Evolutionary conservation across 164 flowering plant species (phyloP).

Genomic region (Tinospora cordifolia): DNA sequence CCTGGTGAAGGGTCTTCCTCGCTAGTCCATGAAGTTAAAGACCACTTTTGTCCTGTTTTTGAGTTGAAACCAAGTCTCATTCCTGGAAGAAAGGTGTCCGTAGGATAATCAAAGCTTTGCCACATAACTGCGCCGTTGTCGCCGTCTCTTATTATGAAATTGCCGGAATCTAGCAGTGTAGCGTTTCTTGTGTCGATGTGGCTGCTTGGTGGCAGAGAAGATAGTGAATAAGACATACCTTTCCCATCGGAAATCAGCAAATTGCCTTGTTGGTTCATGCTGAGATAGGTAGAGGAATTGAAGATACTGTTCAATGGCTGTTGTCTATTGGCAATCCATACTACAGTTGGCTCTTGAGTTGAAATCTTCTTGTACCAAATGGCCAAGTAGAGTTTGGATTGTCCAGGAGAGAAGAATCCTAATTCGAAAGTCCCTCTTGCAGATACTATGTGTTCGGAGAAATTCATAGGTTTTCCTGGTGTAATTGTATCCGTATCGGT

Average conservation of each 20-base stretch:
- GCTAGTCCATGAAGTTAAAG: conserved; percentile 53
- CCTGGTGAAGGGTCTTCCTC: conserved; percentile 58
- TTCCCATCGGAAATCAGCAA: conserved; percentile 19
- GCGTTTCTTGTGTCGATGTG: conserved; percentile 10
- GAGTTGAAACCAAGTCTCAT: conserved; percentile 31
- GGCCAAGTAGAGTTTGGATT: conserved; percentile 31
- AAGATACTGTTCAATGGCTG: conserved; percentile 20
- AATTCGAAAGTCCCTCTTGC: conserved; percentile 18
- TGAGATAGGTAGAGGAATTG: conserved; percentile 20
- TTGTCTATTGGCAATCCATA: conserved; percentile 48
- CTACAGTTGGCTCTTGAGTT: conserved; percentile 9
- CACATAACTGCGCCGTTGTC: conserved; percentile 23
- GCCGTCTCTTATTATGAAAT: conserved; percentile 18
- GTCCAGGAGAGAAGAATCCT: conserved; percentile 35
- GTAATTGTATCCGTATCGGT: not conserved
- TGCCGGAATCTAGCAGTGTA: conserved; percentile 28
- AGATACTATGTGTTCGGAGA: not conserved
- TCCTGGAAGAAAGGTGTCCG: conserved; percentile 38
- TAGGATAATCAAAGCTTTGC: conserved; percentile 52
- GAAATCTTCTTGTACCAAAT: conserved; percentile 24
- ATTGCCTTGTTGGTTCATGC: conserved; percentile 23
- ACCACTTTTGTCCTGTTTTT: conserved; percentile 19
- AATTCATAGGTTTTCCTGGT: not conserved
- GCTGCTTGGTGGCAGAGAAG: conserved; percentile 5
- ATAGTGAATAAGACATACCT: conserved; percentile 10